Conservation (phyloP, 306 rosid genomes). For the Herpetospermum pedunculosum region DNA sequence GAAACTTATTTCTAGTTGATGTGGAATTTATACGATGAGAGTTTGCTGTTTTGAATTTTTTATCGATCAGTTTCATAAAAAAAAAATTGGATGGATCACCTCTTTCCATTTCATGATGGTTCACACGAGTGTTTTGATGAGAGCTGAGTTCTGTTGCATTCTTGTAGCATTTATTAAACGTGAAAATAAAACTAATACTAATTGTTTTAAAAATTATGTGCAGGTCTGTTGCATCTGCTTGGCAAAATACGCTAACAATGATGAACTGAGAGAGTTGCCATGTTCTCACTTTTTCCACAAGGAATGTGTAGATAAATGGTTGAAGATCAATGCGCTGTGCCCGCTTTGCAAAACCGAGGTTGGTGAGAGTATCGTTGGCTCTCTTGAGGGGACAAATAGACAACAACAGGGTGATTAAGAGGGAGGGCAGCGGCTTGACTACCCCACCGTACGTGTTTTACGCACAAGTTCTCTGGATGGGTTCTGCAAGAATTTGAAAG, state of each 20-base stretch:
- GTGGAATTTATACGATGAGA: neutral
- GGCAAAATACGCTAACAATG: constrained; percentile 74
- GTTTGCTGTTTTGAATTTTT: neutral
- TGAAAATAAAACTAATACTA: neutral
- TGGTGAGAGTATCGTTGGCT: constrained; percentile 32
- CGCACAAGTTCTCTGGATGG: neutral
- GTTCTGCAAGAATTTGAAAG: neutral
- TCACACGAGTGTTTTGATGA: neutral
- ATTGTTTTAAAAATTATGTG: constrained; percentile 13
- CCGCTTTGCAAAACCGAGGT: constrained; percentile 91
- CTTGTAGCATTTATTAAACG: neutral
- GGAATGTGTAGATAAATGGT: constrained; percentile 92
- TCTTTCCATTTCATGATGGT: neutral
- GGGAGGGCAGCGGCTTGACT: neutral
- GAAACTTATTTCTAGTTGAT: no score
- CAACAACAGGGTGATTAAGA: constrained; percentile 32
- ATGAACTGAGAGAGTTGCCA: constrained; percentile 79
- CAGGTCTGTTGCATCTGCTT: constrained; percentile 95
- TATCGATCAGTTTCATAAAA: neutral
- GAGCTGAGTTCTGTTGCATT: neutral
- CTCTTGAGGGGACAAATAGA: constrained; percentile 30
- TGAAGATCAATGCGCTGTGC: constrained; percentile 77
- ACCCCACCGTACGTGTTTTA: neutral
- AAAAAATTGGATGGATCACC: neutral
- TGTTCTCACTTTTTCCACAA: constrained; percentile 93